A percentile compares a stretch with the other conserved stretches of the same genome.
Conservation (phyloP, 73 alveolate species). For the Stentor coeruleus region DNA sequence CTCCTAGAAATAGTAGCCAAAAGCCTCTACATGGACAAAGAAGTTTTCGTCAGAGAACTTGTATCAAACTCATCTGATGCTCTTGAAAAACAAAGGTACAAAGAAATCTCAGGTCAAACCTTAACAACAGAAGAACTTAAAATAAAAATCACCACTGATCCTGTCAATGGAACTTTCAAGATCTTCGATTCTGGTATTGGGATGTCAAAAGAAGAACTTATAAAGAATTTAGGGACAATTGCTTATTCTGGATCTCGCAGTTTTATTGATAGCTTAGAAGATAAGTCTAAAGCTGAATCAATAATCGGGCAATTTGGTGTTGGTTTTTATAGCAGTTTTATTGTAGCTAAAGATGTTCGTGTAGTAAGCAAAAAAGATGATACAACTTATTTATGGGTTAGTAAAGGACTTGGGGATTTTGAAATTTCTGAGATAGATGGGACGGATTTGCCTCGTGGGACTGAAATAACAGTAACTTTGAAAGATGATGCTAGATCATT, state of each 20-base stretch:
- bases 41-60: constrained; percentile 71
- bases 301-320: constrained; percentile 83
- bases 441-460: constrained; percentile 55
- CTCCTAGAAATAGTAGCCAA: constrained; percentile 76
- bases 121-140: constrained; percentile 38
- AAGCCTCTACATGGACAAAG: constrained; percentile 73
- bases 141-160: constrained; percentile 50
- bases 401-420: constrained; percentile 69
- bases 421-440: constrained; percentile 42
- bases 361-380: constrained; percentile 59
- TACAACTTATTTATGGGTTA: constrained; percentile 60
- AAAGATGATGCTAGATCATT: constrained; percentile 56
- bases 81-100: constrained; percentile 69
- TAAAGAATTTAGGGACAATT: constrained; percentile 71
- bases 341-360: constrained; percentile 69
- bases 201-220: constrained; percentile 62
- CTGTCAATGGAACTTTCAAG: constrained; percentile 51
- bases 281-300: constrained; percentile 42
- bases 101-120: constrained; percentile 28
- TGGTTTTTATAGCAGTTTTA: constrained; percentile 69
- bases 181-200: constrained; percentile 74
- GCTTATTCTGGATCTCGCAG: constrained; percentile 67
- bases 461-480: constrained; percentile 52
- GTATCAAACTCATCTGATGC: constrained; percentile 79
- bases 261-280: constrained; percentile 42